Conservation (phyloP, 2,329 filamentous ascomycete species). For the Endoconidiophora laricicola region DNA sequence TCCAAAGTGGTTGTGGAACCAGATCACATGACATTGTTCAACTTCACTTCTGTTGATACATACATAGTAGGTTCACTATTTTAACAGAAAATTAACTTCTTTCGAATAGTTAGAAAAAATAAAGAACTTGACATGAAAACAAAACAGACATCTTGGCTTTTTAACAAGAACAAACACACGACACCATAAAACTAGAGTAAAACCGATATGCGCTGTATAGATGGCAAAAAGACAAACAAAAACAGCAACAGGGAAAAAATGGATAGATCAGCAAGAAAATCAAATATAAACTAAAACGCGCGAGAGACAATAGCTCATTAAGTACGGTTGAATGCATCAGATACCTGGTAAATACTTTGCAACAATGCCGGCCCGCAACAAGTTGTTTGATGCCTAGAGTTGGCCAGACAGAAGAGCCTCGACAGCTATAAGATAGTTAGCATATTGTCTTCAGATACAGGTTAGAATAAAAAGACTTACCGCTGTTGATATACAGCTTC, state of each 20-base stretch:
- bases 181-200: conserved; percentile 3
- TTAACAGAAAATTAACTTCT: conserved; percentile 2
- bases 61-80: neutral
- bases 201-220: conserved; percentile 10
- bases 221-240: conserved; percentile 3
- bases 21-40: no score
- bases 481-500: conserved; percentile 85
- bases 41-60: neutral
- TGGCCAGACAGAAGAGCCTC: conserved; percentile 66
- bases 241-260: neutral
- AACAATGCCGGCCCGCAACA: neutral
- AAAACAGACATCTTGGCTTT: conserved; percentile 1
- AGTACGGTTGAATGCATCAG: neutral
- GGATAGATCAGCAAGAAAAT: conserved; percentile 1
- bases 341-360: neutral
- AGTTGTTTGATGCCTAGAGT: conserved; percentile 30
- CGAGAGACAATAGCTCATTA: conserved; percentile 5
- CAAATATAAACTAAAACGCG: conserved; percentile 4
- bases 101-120: neutral
- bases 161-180: conserved; percentile 4
- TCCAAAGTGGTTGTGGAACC: no score
- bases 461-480: conserved; percentile 35
- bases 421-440: conserved; percentile 33
- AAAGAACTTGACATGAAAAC: conserved; percentile 4
- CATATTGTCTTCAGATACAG: neutral